Evolutionary conservation across 345 rosid species (phyloP), one percentile per base, ranked within the genome.

Genomic region (Lepidium aucheri): DNA sequence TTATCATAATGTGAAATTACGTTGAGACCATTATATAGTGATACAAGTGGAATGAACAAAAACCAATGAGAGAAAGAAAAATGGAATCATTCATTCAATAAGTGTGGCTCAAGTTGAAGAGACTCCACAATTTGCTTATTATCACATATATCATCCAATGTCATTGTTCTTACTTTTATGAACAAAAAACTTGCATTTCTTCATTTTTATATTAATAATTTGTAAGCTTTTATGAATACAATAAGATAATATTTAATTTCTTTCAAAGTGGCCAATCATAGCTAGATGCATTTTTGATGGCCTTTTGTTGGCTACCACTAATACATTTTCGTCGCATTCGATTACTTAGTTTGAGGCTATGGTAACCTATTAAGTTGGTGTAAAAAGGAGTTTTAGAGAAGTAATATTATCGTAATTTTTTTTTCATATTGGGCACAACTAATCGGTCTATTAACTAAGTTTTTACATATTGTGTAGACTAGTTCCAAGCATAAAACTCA

Each of bases 211-310:
- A 13, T 47, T 30, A 10, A 32, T 2, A 47, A 39, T 3, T 1
- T 1, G n/a, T 5, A 10, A 35, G 10, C 2, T 8, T 35, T n/a
- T 32, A 57, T 5, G 24, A 0, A 30, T 3, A 34, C 22, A 4
- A 7, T 41, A 53, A 34, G 30, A 69, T 51, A 41, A 33, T 10
- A 13, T 38, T 18, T 34, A 3, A 53, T 61, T 0, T 57, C 22
- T 65, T 72, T 72, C 66, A 65, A 72, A 65, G 71, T 72, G 71
- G 76, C 13, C 51, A 72, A 57, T 65, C 65, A 72, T 72, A 41
- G 33, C 40, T 57, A 40, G 43, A 56, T 50, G 22, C 41, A 35
- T 39, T 54, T 54, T 63, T 28, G 75, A 38, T 55, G 41, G n/a
- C 52, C 46, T 63, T 39, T 49, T 56, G 54, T 54, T 62, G 74